Conservation (phyloP, 164 flowering plant genomes). For the Magnolia officinalis region DNA sequence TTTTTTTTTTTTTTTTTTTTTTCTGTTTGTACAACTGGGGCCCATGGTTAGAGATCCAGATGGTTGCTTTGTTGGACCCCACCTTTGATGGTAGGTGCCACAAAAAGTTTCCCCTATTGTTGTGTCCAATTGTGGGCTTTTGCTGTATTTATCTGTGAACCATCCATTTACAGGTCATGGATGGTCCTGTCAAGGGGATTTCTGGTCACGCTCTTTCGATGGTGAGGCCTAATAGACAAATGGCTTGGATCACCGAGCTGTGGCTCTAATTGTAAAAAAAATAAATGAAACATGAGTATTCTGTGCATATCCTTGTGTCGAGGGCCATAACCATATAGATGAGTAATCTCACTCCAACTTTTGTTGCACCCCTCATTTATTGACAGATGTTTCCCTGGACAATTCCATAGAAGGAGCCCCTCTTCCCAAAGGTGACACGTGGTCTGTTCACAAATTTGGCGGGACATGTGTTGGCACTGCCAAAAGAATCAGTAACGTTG, state of each 20-base stretch:
- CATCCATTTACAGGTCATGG: too few relatives aligned
- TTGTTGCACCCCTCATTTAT: not conserved
- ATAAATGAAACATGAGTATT: not conserved
- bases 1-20: not conserved
- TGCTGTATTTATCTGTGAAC: too few relatives aligned
- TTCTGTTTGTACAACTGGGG: too few relatives aligned
- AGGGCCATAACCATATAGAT: not conserved
- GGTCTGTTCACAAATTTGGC: constrained; percentile 97
- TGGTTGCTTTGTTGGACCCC: not conserved
- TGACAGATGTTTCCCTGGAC: constrained; percentile 42
- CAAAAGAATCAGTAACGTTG: constrained; percentile 77
- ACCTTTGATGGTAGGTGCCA: not conserved
- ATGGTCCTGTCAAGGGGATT: not conserved
- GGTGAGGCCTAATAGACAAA: not conserved
- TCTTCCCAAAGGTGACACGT: constrained; percentile 70
- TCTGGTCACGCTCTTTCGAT: not conserved
- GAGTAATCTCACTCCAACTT: not conserved
- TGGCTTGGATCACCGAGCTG: not conserved
- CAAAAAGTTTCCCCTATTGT: not conserved
- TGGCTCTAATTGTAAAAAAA: too few relatives aligned
- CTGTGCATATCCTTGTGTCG: not conserved
- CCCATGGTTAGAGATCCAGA: not conserved
- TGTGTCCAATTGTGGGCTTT: too few relatives aligned
- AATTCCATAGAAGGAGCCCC: constrained; percentile 31
- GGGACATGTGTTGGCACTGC: constrained; percentile 93